Evolutionary conservation across 208 protist genomes (phyloP), one percentile per base, ranked within the genome.

Genomic region (Trypanosoma congolense): DNA sequence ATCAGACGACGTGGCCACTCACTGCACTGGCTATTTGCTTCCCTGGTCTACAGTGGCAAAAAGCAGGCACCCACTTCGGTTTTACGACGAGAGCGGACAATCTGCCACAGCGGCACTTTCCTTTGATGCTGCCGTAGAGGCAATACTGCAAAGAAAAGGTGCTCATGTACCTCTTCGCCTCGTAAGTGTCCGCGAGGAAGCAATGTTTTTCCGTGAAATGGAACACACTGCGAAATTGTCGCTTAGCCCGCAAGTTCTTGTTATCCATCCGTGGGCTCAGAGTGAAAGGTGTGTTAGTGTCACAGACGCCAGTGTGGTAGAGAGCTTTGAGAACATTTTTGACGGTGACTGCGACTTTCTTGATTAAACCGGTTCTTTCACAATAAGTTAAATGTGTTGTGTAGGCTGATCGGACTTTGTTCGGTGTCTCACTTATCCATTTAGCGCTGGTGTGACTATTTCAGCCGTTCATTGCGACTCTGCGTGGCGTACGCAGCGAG

Each of bases 21-120:
- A 16, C 22, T 58, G 28, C 45, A 52, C 38, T n/a, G 28, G 52
- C 58, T 77, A 78, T 24, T 64, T 94, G 10, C 60, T 94, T 30
- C 87, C 87, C 33, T 94, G 82, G 80, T 82, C 65, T 8, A 84
- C 83, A 12, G 49, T 86, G 22, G 83, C 79, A 6, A 38, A 59
- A 14, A 75, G 72, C 28, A 73, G 75, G 25, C 79, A 90, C 51
- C 78, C 73, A 4, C 51, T 87, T 18, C 74, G 83, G 16, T 47
- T 94, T n/a, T 94, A 94, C 49, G 87, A 94, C 61, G 87, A 94
- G 59, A 80, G 83, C 47, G 73, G 74, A 4, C 70, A 83, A 43
- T 81, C 80, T 24, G 57, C 50, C 16, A 38, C 28, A 21, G 73
- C 70, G 0, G 75, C 75, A 2, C 49, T 50, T 0, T 40, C 53